A percentile compares a stretch with the other conserved stretches of the same genome.
These are phyloP conservation scores for Saccharomycopsis sp. DNA, from an alignment of 805 yeast genomes.

Conservation along the genomic window DNA sequence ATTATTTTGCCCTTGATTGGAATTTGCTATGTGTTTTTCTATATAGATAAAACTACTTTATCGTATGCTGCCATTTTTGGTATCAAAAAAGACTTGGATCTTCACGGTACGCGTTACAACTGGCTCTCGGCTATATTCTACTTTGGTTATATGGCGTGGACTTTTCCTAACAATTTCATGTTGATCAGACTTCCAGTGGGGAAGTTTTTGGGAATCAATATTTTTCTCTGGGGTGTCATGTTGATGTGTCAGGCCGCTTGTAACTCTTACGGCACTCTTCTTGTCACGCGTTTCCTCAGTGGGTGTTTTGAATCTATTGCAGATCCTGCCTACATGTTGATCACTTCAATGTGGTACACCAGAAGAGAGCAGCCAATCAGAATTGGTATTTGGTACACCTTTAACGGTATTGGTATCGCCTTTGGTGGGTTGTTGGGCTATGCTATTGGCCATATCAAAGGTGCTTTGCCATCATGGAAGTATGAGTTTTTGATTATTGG, in stretches of 20 bases:
- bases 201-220: conserved; percentile 30
- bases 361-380: conserved; percentile 29
- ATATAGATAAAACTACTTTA: conserved; percentile 37
- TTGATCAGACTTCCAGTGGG: conserved; percentile 34
- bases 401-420: conserved; percentile 28
- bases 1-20: conserved; percentile 34
- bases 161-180: conserved; percentile 30
- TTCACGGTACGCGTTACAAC: conserved; percentile 35
- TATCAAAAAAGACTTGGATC: conserved; percentile 32
- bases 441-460: conserved; percentile 25
- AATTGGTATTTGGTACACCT: conserved; percentile 32
- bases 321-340: conserved; percentile 30
- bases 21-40: conserved; percentile 32
- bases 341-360: conserved; percentile 31
- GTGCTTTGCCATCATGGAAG: conserved; percentile 26
- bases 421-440: conserved; percentile 26
- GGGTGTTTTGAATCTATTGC: conserved; percentile 25
- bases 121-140: conserved; percentile 38
- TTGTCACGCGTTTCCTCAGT: conserved; percentile 26
- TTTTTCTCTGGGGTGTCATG: conserved; percentile 33
- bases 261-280: conserved; percentile 36
- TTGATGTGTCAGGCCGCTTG: conserved; percentile 31
- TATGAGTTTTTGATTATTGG: conserved; percentile 19
- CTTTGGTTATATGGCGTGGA: conserved; percentile 39
- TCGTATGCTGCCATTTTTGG: conserved; percentile 43